Evolutionary conservation across 1,284 basidiomycete species (phyloP).

Genomic region (Cerioporus squamosus): DNA sequence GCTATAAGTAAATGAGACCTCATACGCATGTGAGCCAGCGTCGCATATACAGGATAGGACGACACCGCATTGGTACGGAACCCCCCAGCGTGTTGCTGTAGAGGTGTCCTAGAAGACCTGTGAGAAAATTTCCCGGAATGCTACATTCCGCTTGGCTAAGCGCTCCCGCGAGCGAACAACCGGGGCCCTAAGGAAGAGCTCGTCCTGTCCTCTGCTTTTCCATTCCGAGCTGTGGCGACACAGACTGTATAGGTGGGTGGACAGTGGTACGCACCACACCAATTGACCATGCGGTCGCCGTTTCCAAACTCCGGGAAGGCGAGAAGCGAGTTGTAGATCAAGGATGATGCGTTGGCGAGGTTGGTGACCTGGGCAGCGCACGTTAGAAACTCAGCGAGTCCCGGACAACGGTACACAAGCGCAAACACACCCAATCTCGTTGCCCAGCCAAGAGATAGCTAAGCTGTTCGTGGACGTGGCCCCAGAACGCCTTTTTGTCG

Average conservation of each 20-base stretch:
- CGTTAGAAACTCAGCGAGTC: constrained; percentile 10
- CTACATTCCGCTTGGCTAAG: background rate
- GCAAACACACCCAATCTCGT: constrained; percentile 68
- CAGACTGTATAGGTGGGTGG: background rate
- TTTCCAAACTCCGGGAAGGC: constrained; percentile 68
- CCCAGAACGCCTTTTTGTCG: constrained; percentile 79
- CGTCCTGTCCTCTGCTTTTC: too few species aligned
- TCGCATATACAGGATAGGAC: too few species aligned
- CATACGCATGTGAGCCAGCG: too few species aligned
- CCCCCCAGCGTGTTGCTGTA: too few species aligned
- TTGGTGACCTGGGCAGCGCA: constrained; percentile 70
- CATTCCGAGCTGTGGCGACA: background rate
- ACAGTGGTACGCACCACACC: constrained; percentile 73
- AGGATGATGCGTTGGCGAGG: constrained; percentile 79
- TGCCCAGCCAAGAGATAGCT: constrained; percentile 66
- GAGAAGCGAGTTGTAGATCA: constrained; percentile 78
- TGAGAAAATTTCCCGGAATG: too few species aligned
- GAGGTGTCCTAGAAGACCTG: too few species aligned
- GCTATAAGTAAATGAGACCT: too few species aligned
- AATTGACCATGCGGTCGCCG: constrained; percentile 75
- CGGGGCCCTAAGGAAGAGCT: too few species aligned
- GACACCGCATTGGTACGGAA: too few species aligned
- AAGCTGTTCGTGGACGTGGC: constrained; percentile 70
- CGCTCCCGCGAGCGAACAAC: background rate
- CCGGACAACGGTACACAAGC: constrained; percentile 16